These are phyloP conservation scores for Mycena venus DNA, from an alignment of 768 basidiomycete genomes.

Conservation along the genomic window DNA sequence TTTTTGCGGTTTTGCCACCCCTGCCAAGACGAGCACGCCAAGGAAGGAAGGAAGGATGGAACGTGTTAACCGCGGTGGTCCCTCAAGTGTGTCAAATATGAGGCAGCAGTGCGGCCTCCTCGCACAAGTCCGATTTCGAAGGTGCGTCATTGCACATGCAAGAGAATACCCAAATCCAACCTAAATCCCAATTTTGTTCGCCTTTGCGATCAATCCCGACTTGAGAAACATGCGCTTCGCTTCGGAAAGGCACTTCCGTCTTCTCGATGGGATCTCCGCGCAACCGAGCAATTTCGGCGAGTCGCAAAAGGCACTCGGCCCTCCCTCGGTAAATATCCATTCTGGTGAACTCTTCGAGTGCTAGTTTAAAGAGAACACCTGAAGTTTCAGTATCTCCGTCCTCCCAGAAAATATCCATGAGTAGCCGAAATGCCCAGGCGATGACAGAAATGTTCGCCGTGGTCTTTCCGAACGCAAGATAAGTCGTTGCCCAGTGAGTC, in stretches of 20 bases:
- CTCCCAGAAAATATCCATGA: not conserved
- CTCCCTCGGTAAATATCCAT: conserved; percentile 7
- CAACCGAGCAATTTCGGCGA: not conserved
- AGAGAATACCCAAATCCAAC: no score
- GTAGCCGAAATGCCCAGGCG: not conserved
- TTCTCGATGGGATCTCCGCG: not conserved
- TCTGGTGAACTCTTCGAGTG: conserved; percentile 4
- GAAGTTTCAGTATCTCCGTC: not conserved
- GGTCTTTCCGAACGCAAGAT: conserved; percentile 2
- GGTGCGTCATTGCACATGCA: no score
- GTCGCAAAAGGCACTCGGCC: not conserved
- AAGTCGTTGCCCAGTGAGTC: not conserved
- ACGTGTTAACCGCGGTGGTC: no score
- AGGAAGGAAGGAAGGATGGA: no score
- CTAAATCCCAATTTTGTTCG: not conserved
- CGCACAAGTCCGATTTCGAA: no score
- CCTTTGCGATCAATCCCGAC: not conserved
- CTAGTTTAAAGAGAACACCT: not conserved
- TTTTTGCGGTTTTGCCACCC: no score
- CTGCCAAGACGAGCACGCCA: no score
- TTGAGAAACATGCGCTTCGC: not conserved
- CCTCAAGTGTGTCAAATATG: no score
- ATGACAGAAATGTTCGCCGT: not conserved
- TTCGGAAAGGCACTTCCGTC: not conserved
- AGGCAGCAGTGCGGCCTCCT: no score